phyloP scores from a whole-genome alignment of 2,329 filamentous ascomycete genomes.

The Fusarium tanahbumbuense region DNA sequence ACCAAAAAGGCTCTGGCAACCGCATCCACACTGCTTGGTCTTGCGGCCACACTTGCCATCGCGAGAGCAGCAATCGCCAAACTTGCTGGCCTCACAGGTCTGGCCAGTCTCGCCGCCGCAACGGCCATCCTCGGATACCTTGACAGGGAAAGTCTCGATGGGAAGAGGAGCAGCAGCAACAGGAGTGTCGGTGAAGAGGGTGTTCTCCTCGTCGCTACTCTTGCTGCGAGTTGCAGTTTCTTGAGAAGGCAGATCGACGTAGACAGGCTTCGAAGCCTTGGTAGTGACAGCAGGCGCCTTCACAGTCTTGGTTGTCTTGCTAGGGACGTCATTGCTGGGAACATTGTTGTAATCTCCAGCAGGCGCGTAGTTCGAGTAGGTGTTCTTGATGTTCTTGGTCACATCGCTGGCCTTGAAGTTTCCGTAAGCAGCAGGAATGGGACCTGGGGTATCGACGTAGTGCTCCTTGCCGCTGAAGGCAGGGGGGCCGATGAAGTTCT shows the following conservation, averaged over 20 bases:
- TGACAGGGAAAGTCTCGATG: conserved; percentile 36
- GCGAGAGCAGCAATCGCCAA: conserved; percentile 58
- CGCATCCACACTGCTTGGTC: conserved; percentile 51
- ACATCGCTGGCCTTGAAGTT: conserved; percentile 38
- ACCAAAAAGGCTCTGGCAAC: conserved; percentile 53
- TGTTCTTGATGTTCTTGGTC: conserved; percentile 21
- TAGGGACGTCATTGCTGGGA: neutral
- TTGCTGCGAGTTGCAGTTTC: conserved; percentile 23
- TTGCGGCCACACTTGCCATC: conserved; percentile 54
- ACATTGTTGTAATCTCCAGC: neutral
- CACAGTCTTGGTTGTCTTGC: conserved; percentile 6
- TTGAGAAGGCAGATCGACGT: conserved; percentile 8
- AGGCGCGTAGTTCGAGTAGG: conserved; percentile 23
- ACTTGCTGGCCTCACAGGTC: conserved; percentile 56
- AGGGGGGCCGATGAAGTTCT: conserved; percentile 61
- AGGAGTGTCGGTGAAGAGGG: conserved; percentile 26
- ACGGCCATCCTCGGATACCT: conserved; percentile 54
- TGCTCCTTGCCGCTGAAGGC: conserved; percentile 53
- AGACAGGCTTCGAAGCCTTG: conserved; percentile 9
- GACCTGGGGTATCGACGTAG: conserved; percentile 48
- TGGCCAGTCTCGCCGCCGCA: conserved; percentile 55
- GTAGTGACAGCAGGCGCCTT: conserved; percentile 19
- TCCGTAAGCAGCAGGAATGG: conserved; percentile 51
- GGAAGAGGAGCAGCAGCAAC: conserved; percentile 15
- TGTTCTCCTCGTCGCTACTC: conserved; percentile 8